phyloP scores from a whole-genome alignment of 441 rosid species.

The Populus hybrid region DNA sequence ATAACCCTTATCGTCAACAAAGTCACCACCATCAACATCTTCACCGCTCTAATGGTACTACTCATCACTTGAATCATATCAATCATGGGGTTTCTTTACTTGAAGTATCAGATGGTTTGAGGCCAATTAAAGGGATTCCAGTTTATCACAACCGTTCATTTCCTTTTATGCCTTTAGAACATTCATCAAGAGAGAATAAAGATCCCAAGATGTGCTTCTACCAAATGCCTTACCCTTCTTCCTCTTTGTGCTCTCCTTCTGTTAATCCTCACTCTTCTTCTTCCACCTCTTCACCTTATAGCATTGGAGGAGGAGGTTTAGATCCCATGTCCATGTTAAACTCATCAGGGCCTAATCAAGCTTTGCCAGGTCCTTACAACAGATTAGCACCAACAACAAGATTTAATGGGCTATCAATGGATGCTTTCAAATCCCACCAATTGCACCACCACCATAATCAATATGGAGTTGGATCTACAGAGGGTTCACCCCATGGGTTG shows the following conservation, averaged over 20 bases:
- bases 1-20: conserved; percentile 12
- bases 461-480: conserved; percentile 44
- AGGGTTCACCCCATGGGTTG: conserved; percentile 33
- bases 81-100: conserved; percentile 34
- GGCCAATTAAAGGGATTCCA: conserved; percentile 81
- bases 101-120: conserved; percentile 38
- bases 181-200: conserved; percentile 20
- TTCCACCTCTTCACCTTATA: conserved; percentile 12
- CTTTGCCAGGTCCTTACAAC: conserved; percentile 13
- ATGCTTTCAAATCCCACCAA: conserved; percentile 35
- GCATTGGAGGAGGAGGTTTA: conserved; percentile 18
- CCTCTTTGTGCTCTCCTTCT: conserved; percentile 22
- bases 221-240: conserved; percentile 29
- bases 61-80: conserved; percentile 18
- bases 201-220: conserved; percentile 40
- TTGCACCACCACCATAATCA: conserved; percentile 33
- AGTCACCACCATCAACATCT: conserved; percentile 4
- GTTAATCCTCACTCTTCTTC: conserved; percentile 6
- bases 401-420: conserved; percentile 47
- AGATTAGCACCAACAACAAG: conserved; percentile 33
- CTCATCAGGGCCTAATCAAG: conserved; percentile 15
- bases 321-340: conserved; percentile 25
- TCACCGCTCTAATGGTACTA: conserved; percentile 13
- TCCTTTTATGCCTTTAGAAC: conserved; percentile 40
- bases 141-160: conserved; percentile 68